Conservation (phyloP, 371 early-diverging fungal species). For the Entomophthora muscae region DNA sequence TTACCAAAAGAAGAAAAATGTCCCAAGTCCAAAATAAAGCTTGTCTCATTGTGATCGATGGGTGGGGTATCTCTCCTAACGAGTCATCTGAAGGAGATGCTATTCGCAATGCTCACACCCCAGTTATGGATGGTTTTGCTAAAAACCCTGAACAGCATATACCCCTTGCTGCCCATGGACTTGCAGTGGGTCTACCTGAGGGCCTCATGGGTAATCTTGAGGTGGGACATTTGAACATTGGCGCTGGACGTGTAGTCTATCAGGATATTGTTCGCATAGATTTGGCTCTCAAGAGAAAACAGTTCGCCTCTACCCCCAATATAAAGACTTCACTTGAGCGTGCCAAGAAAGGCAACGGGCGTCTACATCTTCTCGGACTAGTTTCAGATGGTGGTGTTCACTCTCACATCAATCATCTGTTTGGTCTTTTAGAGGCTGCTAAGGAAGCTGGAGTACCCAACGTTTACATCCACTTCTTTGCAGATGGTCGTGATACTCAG, state of each 20-base stretch:
- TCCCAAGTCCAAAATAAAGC: slow-evolving; percentile 29
- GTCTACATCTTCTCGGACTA: slow-evolving; percentile 93
- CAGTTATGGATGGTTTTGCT: slow-evolving; percentile 73
- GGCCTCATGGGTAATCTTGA: slow-evolving; percentile 99
- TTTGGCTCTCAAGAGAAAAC: slow-evolving; percentile 64
- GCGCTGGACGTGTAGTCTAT: slow-evolving; percentile 96
- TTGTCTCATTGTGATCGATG: slow-evolving; percentile 76
- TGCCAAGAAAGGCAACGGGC: slow-evolving; percentile 68
- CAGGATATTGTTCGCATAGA: slow-evolving; percentile 98
- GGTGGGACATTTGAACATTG: slow-evolving; percentile 99
- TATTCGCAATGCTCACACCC: slow-evolving; percentile 83
- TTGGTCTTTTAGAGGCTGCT: slow-evolving; percentile 64
- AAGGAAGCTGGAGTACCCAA: slow-evolving; percentile 70
- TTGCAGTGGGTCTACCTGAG: slow-evolving; percentile 93
- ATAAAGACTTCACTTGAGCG: slow-evolving; percentile 67
- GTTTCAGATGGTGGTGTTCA: slow-evolving; percentile 99
- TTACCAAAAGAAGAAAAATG: slow-evolving; percentile 3
- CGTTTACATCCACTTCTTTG: slow-evolving; percentile 91
- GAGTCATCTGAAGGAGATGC: slow-evolving; percentile 69
- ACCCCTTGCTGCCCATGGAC: slow-evolving; percentile 87
- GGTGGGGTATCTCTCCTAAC: slow-evolving; percentile 82
- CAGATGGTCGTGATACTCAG: slow-evolving; percentile 98
- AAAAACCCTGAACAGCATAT: slow-evolving; percentile 44
- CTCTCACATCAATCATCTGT: slow-evolving; percentile 89
- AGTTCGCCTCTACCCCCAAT: slow-evolving; percentile 47